Evolutionary conservation across 2,329 filamentous ascomycete species (phyloP), one percentile per base, ranked within the genome.

Genomic region (Fusarium tanahbumbuense): DNA sequence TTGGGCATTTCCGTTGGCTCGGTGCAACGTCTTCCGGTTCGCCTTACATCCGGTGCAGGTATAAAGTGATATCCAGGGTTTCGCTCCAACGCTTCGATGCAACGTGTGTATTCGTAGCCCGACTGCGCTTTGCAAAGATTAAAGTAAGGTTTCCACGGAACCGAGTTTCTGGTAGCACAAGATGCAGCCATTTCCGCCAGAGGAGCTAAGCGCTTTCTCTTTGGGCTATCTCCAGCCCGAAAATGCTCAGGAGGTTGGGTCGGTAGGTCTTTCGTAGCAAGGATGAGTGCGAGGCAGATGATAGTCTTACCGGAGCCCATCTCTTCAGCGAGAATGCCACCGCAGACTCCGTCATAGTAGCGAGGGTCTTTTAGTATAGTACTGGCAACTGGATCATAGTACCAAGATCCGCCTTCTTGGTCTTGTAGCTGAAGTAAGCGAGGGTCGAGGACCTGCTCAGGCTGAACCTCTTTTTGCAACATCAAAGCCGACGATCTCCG

Each of bases 281-380:
- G 83, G 41, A 98, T 89, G 4, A 93, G 81, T 9, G 91, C 85
- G 20, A 98, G 81, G 68, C 92, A 95, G 13, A 98, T 97, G 27
- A 98, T 81, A 0, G 95, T 98, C 81, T 98, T 98, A 0, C 95
- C 94, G 1, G 87, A 82, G 8, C 91, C 91, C 92, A 94, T 94
- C 68, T 92, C 91, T 76, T 96, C 93, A 0, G 92, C 92, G 16
- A 94, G 81, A 16, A 95, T 91, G 5, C 94, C 95, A 34, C 94
- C 94, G 61, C 86, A 85, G 8, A 90, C 87, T 27, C 89, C 86
- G 46, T 96, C 93, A 72, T 95, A 97, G 62, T 88, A 87, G 4
- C 87, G 85, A 13, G 92, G 90, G n/a, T 91, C 87, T 37, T 84
- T 83, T 1, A 92, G 77, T 49, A 93, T 86, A 0, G 83, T 83